Base-by-base conservation (phyloP, 2,329 filamentous ascomycete species). In the Exophiala viscosa region DNA sequence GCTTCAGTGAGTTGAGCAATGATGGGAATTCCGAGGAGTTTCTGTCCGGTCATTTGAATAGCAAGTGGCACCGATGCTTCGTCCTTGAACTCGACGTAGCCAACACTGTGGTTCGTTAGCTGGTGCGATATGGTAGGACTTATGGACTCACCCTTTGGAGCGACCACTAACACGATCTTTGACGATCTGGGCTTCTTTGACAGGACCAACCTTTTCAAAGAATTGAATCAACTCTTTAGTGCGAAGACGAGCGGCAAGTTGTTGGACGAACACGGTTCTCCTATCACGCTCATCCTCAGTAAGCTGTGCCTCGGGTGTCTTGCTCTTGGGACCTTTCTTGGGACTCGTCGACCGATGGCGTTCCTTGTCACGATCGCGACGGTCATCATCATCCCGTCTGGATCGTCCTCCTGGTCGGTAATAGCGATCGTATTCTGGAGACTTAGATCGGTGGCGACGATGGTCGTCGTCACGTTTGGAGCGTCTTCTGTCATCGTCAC, bases 1-100 rank as follows among this genome's bases (percentile, higher is more conserved):
- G 93, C 95, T 79, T 99, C 93, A 65, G 93, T 97, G 70, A 96
- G 85, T 74, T 97, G 92, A 50, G 92, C 95, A 66, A 99, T 99
- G 70, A 99, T 95, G 54, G 93, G 93, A 63, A 99, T 96, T 80
- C 90, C 91, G 86, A 96, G 79, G 74, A 99, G 86, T 76, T 93
- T 96, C 78, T 97, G 92, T 74, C 93, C 93, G 72, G 93, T 99
- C 78, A 99, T 90, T 77, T 96, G 88, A 70, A 99, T 88, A 68
- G 95, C 93, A 76, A 88, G 85, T 67, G 86, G 80, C 65, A 99
- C 92, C 64, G 91, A 95, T 65, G 95, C 90, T 81, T 97, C 92
- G 67, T 88, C 84, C 70, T 91, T 95, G 75, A 99, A 99, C 79
- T 99, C 93, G 77, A 99, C 95, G 68, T 99, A 99, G 70, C 95